phyloP scores from a whole-genome alignment of 148 eudicot species.

The Chenopodium album region DNA sequence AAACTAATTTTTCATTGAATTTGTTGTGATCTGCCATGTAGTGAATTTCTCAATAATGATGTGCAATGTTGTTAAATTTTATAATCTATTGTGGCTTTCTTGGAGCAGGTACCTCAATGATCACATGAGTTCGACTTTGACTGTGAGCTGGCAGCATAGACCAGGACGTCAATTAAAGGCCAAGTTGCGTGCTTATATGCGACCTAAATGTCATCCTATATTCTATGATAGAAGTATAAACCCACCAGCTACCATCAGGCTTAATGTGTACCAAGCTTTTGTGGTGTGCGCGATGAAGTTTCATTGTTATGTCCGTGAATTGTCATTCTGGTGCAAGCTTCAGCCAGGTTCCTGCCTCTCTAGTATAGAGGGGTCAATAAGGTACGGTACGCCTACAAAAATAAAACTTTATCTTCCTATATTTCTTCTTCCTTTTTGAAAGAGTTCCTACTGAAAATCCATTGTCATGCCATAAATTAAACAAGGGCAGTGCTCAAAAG shows the following conservation, averaged over 20 bases:
- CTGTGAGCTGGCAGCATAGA: slow-evolving; percentile 57
- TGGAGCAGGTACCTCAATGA: slow-evolving; percentile 54
- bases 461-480: background rate
- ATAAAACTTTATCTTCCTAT: background rate
- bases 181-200: slow-evolving; percentile 70
- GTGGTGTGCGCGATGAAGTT: slow-evolving; percentile 90
- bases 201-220: slow-evolving; percentile 83
- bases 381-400: slow-evolving; percentile 37
- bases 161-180: slow-evolving; percentile 48
- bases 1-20: background rate
- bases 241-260: slow-evolving; percentile 63
- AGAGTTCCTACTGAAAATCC: background rate
- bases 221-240: slow-evolving; percentile 76
- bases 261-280: slow-evolving; percentile 80
- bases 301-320: slow-evolving; percentile 57
- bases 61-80: background rate
- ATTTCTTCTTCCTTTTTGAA: background rate
- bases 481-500: background rate
- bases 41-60: background rate
- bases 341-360: slow-evolving; percentile 32
- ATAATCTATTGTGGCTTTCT: background rate
- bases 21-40: background rate
- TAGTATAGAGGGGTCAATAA: slow-evolving; percentile 49
- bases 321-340: slow-evolving; percentile 45
- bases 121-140: slow-evolving; percentile 66